A percentile compares a stretch with the other conserved stretches of the same genome.
Evolutionary conservation across 768 basidiomycete genomes (phyloP).

Genomic region (Suillus alpinus): DNA sequence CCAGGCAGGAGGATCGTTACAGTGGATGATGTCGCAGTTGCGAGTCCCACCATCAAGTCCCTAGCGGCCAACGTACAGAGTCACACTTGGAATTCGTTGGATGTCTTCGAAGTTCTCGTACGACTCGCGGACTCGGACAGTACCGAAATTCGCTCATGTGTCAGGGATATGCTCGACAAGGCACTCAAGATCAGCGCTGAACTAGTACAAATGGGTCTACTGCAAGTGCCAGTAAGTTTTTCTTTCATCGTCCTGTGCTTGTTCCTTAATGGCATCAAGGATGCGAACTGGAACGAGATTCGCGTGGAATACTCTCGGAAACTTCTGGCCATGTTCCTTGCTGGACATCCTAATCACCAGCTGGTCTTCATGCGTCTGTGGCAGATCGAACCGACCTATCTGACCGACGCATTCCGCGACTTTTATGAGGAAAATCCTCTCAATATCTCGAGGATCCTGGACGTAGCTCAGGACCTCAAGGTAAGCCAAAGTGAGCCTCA

Average conservation of each 20-base stretch:
- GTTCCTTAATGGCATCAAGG: slow-evolving; percentile 32
- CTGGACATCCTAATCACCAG: slow-evolving; percentile 91
- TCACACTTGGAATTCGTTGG: slow-evolving; percentile 92
- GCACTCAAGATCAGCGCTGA: slow-evolving; percentile 93
- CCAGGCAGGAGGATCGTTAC: slow-evolving; percentile 83
- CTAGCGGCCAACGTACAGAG: slow-evolving; percentile 89
- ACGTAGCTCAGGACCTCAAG: slow-evolving; percentile 94
- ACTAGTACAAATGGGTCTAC: slow-evolving; percentile 87
- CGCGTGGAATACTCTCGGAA: slow-evolving; percentile 85
- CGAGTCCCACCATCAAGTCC: slow-evolving; percentile 89
- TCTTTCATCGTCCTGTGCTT: slow-evolving; percentile 4
- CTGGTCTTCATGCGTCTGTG: slow-evolving; percentile 96
- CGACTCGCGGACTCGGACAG: slow-evolving; percentile 71
- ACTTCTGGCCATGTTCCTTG: slow-evolving; percentile 85
- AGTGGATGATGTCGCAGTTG: slow-evolving; percentile 80
- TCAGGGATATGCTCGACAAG: slow-evolving; percentile 90
- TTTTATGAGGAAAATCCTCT: slow-evolving; percentile 91
- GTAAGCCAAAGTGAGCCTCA: slow-evolving; percentile 37
- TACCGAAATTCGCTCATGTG: slow-evolving; percentile 67
- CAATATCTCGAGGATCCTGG: slow-evolving; percentile 91
- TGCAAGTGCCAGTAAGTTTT: slow-evolving; percentile 80
- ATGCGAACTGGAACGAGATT: slow-evolving; percentile 84
- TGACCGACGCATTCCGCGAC: slow-evolving; percentile 85
- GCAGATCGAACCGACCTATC: slow-evolving; percentile 84
- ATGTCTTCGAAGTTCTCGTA: slow-evolving; percentile 87